Percentiles rank a stretch among this genome's conserved stretches.
Conservation (phyloP, 2,329 filamentous ascomycete species). For the Ophiostoma quercus region DNA sequence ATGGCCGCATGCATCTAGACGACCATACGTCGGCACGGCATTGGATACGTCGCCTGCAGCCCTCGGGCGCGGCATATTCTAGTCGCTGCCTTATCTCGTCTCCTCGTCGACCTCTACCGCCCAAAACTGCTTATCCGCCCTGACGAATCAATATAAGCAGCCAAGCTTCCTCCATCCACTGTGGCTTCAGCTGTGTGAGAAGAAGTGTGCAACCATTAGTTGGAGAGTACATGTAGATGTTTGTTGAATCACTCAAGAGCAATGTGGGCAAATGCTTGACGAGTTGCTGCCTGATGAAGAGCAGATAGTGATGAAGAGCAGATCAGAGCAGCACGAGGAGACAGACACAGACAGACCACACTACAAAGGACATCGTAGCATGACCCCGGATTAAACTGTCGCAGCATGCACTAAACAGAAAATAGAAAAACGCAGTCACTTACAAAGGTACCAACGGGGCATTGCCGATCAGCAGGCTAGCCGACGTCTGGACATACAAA, state of each 20-base stretch:
- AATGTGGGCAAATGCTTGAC: not conserved
- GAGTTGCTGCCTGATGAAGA: not conserved
- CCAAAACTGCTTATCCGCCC: not conserved
- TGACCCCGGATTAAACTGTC: conserved; percentile 5
- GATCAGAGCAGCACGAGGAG: not conserved
- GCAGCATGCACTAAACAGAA: not conserved
- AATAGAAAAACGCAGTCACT: not conserved
- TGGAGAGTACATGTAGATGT: too few relatives aligned
- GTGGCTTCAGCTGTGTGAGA: not conserved
- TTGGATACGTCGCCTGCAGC: not conserved
- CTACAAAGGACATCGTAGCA: too few relatives aligned
- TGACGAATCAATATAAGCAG: not conserved
- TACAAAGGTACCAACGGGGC: conserved; percentile 6
- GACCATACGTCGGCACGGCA: not conserved
- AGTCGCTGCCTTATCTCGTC: not conserved
- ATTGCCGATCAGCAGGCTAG: conserved; percentile 8
- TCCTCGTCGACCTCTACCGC: not conserved
- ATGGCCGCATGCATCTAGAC: not conserved
- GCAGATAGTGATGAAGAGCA: too few relatives aligned
- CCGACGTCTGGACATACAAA: not conserved
- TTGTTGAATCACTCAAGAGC: not conserved
- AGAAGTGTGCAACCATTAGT: too few relatives aligned
- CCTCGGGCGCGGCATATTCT: not conserved
- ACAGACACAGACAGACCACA: not conserved
- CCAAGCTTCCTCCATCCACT: not conserved